Conservation (phyloP, 2,329 filamentous ascomycete species). For the Beauveria asiatica region DNA sequence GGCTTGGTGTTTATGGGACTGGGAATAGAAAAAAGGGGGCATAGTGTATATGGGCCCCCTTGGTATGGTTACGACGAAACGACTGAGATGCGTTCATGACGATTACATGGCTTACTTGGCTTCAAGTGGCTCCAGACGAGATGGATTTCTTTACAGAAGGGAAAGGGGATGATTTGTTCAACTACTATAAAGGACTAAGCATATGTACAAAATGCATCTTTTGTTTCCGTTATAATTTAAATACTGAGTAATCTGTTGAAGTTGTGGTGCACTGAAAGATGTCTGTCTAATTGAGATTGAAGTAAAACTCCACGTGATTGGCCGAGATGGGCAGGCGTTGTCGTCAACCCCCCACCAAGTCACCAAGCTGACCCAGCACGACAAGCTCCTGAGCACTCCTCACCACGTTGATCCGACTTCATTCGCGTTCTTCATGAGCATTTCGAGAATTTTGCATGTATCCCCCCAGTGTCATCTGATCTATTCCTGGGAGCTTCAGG, state of each 20-base stretch:
- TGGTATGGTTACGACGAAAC: constrained; percentile 20
- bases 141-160: constrained; percentile 1
- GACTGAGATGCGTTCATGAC: constrained; percentile 21
- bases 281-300: neutral
- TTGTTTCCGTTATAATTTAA: neutral
- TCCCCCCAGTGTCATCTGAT: neutral
- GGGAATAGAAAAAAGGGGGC: constrained; percentile 19
- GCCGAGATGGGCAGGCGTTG: neutral
- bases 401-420: neutral
- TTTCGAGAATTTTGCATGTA: neutral
- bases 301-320: constrained; percentile 4
- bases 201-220: constrained; percentile 11
- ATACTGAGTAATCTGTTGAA: neutral
- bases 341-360: neutral
- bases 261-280: neutral
- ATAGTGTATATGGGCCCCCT: constrained; percentile 14
- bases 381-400: neutral
- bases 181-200: constrained; percentile 5
- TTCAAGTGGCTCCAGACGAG: constrained; percentile 7
- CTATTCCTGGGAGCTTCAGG: no score
- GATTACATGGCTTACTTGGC: constrained; percentile 8
- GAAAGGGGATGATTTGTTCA: constrained; percentile 1
- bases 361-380: neutral
- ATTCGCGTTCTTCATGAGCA: neutral
- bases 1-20: constrained; percentile 12